Evolutionary conservation across 805 yeast species (phyloP).

Genomic region (Wilhelminamyces savonicus): DNA sequence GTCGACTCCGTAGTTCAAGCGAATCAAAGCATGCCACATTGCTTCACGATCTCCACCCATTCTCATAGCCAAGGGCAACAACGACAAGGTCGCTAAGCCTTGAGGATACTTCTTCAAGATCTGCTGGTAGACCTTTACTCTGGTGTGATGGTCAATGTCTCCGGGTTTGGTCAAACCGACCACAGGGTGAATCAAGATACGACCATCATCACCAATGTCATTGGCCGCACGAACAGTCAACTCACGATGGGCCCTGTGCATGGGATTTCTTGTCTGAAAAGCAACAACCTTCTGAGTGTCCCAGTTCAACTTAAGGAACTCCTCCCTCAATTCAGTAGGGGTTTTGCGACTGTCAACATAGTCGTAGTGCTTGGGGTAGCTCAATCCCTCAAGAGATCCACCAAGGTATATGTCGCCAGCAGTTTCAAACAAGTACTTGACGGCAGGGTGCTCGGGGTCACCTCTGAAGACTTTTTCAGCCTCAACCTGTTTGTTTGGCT

Average conservation of each 20-base stretch:
- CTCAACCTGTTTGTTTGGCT: slow-evolving; percentile 74
- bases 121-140: slow-evolving; percentile 92
- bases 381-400: slow-evolving; percentile 79
- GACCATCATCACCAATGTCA: slow-evolving; percentile 71
- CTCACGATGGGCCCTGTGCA: slow-evolving; percentile 98
- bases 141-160: slow-evolving; percentile 95
- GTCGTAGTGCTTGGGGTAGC: slow-evolving; percentile 83
- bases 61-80: slow-evolving; percentile 95
- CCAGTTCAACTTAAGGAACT: slow-evolving; percentile 80
- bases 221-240: slow-evolving; percentile 95
- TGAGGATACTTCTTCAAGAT: slow-evolving; percentile 88
- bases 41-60: slow-evolving; percentile 99
- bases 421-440: slow-evolving; percentile 59
- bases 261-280: slow-evolving; percentile 96
- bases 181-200: slow-evolving; percentile 87
- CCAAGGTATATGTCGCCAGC: slow-evolving; percentile 87
- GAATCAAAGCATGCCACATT: slow-evolving; percentile 94
- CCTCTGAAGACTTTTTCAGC: slow-evolving; percentile 90
- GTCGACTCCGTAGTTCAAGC: slow-evolving; percentile 94
- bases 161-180: slow-evolving; percentile 97
- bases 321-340: slow-evolving; percentile 84
- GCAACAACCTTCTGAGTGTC: slow-evolving; percentile 72
- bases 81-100: slow-evolving; percentile 84
- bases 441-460: slow-evolving; percentile 95
- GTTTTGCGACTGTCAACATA: slow-evolving; percentile 83